Conservation (phyloP, 371 early-diverging fungal genomes). For the Mucor sp. region DNA sequence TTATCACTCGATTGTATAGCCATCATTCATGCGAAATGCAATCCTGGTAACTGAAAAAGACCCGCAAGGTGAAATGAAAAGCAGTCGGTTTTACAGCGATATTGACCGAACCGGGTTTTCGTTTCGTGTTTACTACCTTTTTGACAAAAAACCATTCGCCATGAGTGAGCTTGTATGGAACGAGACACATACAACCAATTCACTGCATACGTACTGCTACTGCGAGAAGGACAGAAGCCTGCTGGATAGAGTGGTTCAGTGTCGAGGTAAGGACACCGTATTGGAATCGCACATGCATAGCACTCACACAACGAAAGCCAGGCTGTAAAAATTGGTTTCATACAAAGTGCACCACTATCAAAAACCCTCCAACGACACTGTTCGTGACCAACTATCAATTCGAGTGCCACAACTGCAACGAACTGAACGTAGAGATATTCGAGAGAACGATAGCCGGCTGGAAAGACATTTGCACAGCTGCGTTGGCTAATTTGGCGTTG, state of each 20-base stretch:
- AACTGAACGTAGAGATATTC: constrained; percentile 47
- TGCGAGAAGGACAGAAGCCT: constrained; percentile 67
- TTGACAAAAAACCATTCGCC: neutral
- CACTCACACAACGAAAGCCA: constrained; percentile 4
- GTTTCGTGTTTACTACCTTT: neutral
- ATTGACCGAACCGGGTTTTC: neutral
- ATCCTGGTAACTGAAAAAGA: too few species aligned
- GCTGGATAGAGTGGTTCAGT: constrained; percentile 60
- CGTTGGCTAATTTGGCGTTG: constrained; percentile 66
- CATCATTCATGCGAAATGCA: too few species aligned
- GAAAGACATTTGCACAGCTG: constrained; percentile 71
- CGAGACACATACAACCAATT: constrained; percentile 63
- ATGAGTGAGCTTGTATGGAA: constrained; percentile 53
- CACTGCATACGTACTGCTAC: constrained; percentile 66
- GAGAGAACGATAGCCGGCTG: constrained; percentile 70
- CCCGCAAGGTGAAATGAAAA: neutral
- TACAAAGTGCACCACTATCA: constrained; percentile 55
- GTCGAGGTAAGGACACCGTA: constrained; percentile 45
- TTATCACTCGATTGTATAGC: too few species aligned
- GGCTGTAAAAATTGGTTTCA: constrained; percentile 75
- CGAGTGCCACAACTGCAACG: constrained; percentile 49
- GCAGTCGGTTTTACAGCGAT: neutral
- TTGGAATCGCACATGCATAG: neutral
- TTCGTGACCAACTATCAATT: constrained; percentile 71
- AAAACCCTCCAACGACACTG: constrained; percentile 55